Conservation (phyloP, 352 stramenopile genomes). For the Globisporangium uncinulatum region DNA sequence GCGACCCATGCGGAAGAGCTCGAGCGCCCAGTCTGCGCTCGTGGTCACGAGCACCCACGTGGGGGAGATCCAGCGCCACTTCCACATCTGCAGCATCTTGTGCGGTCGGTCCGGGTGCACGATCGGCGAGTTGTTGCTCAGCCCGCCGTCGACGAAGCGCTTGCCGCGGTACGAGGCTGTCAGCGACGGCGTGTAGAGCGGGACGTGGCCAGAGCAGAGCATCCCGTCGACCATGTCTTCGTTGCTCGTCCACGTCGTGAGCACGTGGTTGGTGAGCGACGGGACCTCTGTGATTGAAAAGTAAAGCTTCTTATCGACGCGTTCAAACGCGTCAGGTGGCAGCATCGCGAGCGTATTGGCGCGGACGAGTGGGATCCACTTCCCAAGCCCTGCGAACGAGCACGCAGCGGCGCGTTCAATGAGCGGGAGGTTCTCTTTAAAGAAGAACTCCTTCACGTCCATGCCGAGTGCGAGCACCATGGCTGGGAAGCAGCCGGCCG, state of each 20-base stretch:
- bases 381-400: conserved; percentile 55
- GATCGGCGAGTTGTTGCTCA: conserved; percentile 69
- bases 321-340: conserved; percentile 55
- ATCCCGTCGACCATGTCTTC: conserved; percentile 83
- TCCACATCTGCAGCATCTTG: conserved; percentile 83
- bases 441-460: conserved; percentile 80
- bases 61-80: conserved; percentile 74
- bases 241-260: conserved; percentile 68
- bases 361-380: conserved; percentile 79
- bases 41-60: conserved; percentile 77
- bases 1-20: conserved; percentile 74
- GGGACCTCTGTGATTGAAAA: conserved; percentile 76
- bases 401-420: conserved; percentile 54
- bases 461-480: conserved; percentile 56
- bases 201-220: conserved; percentile 66
- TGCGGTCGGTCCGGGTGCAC: conserved; percentile 43
- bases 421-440: conserved; percentile 70
- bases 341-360: conserved; percentile 57
- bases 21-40: conserved; percentile 61
- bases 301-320: conserved; percentile 61
- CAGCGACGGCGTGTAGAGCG: conserved; percentile 67
- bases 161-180: conserved; percentile 61
- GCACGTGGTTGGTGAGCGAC: conserved; percentile 56
- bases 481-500: conserved; percentile 68
- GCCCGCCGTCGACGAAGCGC: conserved; percentile 62